Evolutionary conservation across 352 stramenopile genomes (phyloP).

Genomic region (Phytophthora citrophthora): DNA sequence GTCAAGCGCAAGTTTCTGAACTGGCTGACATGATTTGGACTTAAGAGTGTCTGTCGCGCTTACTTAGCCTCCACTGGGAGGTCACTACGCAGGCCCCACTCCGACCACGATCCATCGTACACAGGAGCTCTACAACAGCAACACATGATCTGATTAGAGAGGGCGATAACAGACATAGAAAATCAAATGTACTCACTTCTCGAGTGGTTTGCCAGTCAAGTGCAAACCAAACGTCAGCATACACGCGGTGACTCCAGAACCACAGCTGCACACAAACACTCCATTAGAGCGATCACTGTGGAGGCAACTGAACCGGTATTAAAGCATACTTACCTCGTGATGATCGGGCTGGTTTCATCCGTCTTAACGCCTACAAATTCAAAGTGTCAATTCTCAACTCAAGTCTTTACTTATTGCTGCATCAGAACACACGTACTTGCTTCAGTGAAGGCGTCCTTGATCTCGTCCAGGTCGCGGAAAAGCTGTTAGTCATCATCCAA

Average conservation of each 20-base stretch:
- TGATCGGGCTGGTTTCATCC: conserved; percentile 62
- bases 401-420: neutral
- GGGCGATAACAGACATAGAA: neutral
- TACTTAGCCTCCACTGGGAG: conserved; percentile 47
- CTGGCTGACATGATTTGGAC: conserved; percentile 1
- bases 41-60: neutral
- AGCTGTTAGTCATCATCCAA: conserved; percentile 30
- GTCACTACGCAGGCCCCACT: conserved; percentile 78
- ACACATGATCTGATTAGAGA: conserved; percentile 9
- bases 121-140: conserved; percentile 56
- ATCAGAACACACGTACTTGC: conserved; percentile 47
- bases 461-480: conserved; percentile 80
- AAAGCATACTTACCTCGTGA: conserved; percentile 60
- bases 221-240: conserved; percentile 75
- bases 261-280: conserved; percentile 50
- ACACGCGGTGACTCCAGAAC: conserved; percentile 74
- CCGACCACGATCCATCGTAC: conserved; percentile 92
- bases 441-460: conserved; percentile 80
- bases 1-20: conserved; percentile 1
- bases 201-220: conserved; percentile 63
- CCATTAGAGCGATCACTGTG: neutral
- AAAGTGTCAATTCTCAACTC: conserved; percentile 6
- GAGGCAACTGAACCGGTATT: neutral
- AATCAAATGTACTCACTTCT: conserved; percentile 51
- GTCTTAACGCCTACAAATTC: conserved; percentile 53